A percentile compares a stretch with the other conserved stretches of the same genome.
Conservation (phyloP, 2,329 filamentous ascomycete species). For the Huntiella bhutanensis region DNA sequence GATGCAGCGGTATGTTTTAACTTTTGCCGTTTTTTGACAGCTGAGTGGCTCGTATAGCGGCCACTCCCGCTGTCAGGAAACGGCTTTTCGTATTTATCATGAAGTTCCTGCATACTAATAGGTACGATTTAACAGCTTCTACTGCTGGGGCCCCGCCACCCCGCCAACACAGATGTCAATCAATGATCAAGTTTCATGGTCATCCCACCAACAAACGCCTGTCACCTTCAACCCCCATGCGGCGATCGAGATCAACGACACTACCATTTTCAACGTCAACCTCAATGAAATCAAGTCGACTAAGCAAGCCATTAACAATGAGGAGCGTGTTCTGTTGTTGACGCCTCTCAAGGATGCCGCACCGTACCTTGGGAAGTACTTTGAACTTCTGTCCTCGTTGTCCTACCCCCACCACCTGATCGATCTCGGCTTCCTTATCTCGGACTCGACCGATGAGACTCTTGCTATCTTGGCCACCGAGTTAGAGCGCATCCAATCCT, state of each 20-base stretch:
- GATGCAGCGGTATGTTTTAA: slow-evolving; percentile 60
- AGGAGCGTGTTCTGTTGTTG: slow-evolving; percentile 76
- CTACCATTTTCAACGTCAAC: slow-evolving; percentile 60
- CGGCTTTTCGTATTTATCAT: not conserved
- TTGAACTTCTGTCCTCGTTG: slow-evolving; percentile 75
- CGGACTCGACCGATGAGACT: slow-evolving; percentile 82
- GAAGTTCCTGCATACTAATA: slow-evolving; percentile 1
- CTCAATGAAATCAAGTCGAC: slow-evolving; percentile 75
- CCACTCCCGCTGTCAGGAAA: not conserved
- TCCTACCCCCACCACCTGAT: slow-evolving; percentile 92
- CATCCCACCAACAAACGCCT: slow-evolving; percentile 71
- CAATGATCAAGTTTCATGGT: slow-evolving; percentile 84
- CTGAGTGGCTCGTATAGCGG: too few relatives aligned
- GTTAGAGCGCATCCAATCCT: slow-evolving; percentile 70
- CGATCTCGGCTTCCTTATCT: slow-evolving; percentile 84
- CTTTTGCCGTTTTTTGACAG: slow-evolving; percentile 13
- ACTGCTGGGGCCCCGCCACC: slow-evolving; percentile 90
- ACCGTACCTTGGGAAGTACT: slow-evolving; percentile 67
- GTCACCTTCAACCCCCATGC: slow-evolving; percentile 94
- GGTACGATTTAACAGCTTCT: slow-evolving; percentile 44
- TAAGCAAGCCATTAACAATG: slow-evolving; percentile 54
- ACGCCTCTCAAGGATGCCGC: slow-evolving; percentile 86
- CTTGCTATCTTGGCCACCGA: slow-evolving; percentile 70
- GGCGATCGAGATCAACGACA: slow-evolving; percentile 65
- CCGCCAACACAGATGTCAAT: slow-evolving; percentile 88